Evolutionary conservation across 805 yeast species (phyloP), one percentile per base, ranked within the genome.

Genomic region (Pichia cephalocereana): DNA sequence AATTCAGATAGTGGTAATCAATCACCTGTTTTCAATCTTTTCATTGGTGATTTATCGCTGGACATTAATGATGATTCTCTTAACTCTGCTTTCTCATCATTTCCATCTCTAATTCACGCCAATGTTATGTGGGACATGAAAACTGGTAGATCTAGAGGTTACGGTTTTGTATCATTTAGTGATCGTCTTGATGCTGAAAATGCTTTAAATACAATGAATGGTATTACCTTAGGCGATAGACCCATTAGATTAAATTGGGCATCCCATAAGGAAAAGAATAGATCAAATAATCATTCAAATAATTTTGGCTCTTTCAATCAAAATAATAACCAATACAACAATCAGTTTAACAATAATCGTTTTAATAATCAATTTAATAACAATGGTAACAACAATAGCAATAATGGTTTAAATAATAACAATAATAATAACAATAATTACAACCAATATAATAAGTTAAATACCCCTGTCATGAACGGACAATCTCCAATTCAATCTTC

Each of bases 71-170:
- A 89, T 65, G 95, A 84, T 54, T 61, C 77, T 17, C 72, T 88
- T 52, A 71, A 71, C 45, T 67, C 64, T 41, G 71, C 83, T 12
- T 88, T 88, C 60, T 56, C 69, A 6, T 69, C 70, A 48, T 84
- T 76, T 63, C 70, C 71, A 17, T 75, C 88, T 1, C 69, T 85
- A 57, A 69, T 78, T 43, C 93, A 86, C 63, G 96, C 95, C 12
- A 89, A 88, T 57, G 96, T 88, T 32, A 89, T 88, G 96, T 88
- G 96, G 96, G 96, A 89, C 63, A 86, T 87, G 95, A 90, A 86
- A 63, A 83, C 93, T 27, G 93, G 95, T 40, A 74, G 96, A 61
- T 86, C 95, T 3, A 74, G 96, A 67, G 95, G 96, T 37, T 88
- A 88, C 61, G 96, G 96, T 2, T 88, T 89, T 65, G 93, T 87